Conservation (phyloP, 345 rosid genomes). For the Lepidium didymum region DNA sequence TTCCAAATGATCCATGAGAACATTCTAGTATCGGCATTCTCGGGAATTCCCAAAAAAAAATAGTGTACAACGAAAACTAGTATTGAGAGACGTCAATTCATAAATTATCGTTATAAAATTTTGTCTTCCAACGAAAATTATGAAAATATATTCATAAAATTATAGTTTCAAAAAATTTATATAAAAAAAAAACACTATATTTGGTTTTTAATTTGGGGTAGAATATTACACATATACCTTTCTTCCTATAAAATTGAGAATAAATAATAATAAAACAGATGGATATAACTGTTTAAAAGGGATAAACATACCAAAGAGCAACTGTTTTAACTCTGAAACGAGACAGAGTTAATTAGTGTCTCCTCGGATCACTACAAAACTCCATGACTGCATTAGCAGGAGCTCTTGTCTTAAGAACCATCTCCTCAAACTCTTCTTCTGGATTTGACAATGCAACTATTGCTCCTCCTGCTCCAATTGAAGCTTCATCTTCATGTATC, state of each 20-base stretch:
- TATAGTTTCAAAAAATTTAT: too few species aligned
- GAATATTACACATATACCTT: neutral
- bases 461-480: constrained; percentile 94
- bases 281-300: neutral
- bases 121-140: neutral
- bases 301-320: neutral
- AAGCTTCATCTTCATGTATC: constrained; percentile 77
- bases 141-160: too few species aligned
- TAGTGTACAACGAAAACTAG: too few species aligned
- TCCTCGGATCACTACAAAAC: constrained; percentile 21
- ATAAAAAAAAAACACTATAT: neutral
- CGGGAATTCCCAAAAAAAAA: too few species aligned
- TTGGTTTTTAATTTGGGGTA: neutral
- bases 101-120: neutral
- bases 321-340: neutral
- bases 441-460: constrained; percentile 76
- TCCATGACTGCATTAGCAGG: constrained; percentile 70
- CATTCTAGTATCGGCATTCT: too few species aligned
- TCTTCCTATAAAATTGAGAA: neutral
- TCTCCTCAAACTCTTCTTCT: constrained; percentile 84
- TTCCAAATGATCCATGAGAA: too few species aligned
- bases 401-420: constrained; percentile 75
- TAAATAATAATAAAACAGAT: neutral
- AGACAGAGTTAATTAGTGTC: neutral
- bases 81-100: neutral